A percentile compares a stretch with the other conserved stretches of the same genome.
phyloP scores from a whole-genome alignment of 192 early-diverging fungal species.

The Entomortierella lignicola region DNA sequence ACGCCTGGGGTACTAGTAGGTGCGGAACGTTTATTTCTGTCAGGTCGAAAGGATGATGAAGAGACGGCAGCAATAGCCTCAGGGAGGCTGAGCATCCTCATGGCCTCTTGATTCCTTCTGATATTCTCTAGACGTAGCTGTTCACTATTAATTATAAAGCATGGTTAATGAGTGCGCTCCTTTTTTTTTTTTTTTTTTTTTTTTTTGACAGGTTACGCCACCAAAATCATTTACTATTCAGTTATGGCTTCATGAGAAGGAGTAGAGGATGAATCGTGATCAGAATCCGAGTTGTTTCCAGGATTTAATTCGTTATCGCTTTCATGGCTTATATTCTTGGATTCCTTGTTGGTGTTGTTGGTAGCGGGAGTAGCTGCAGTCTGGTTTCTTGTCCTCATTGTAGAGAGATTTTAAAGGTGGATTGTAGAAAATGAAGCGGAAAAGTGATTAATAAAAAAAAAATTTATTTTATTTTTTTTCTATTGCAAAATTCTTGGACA shows the following conservation, averaged over 20 bases:
- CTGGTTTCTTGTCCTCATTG: slow-evolving; percentile 16
- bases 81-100: slow-evolving; percentile 40
- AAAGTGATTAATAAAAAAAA: not conserved
- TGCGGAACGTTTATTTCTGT: slow-evolving; percentile 20
- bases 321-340: not conserved
- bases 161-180: not conserved
- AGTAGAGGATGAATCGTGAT: not conserved
- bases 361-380: not conserved
- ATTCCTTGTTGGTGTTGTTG: not conserved
- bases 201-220: slow-evolving; percentile 11
- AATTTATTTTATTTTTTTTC: too few relatives aligned
- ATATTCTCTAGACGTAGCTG: slow-evolving; percentile 56
- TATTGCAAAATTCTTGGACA: too few relatives aligned
- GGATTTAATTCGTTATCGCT: slow-evolving; percentile 1
- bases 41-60: not conserved
- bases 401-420: not conserved
- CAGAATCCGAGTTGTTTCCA: not conserved
- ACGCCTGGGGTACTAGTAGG: slow-evolving; percentile 29
- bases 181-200: slow-evolving; percentile 1
- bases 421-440: not conserved
- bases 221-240: slow-evolving; percentile 25
- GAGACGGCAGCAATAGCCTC: slow-evolving; percentile 20
- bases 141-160: slow-evolving; percentile 28
- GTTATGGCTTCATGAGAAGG: not conserved
- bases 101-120: slow-evolving; percentile 50